Conservation (phyloP, 2,329 filamentous ascomycete genomes). For the Venturia aucupariae region DNA sequence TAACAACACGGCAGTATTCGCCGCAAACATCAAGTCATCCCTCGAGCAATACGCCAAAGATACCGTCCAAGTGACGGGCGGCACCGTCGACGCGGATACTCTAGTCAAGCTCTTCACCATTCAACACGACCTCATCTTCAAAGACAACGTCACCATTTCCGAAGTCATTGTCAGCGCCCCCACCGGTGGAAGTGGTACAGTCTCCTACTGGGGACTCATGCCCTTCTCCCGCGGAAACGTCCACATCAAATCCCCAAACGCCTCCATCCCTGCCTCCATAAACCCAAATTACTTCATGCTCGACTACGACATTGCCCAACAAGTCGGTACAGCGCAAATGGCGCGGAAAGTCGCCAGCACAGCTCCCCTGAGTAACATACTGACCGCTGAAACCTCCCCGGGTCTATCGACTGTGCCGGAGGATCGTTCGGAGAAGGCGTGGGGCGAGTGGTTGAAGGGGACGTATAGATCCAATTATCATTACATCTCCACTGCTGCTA, state of each 20-base stretch:
- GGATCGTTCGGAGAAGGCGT: neutral
- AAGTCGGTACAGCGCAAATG: neutral
- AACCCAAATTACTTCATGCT: slow-evolving; percentile 12
- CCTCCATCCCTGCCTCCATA: neutral
- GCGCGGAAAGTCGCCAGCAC: neutral
- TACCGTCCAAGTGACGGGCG: neutral
- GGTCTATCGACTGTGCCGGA: neutral
- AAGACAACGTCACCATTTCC: neutral
- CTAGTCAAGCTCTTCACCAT: neutral
- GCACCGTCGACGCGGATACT: neutral
- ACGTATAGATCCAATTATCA: slow-evolving; percentile 14
- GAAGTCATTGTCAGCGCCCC: slow-evolving; percentile 8
- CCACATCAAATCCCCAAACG: slow-evolving; percentile 20
- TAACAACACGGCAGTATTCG: neutral
- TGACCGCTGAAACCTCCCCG: neutral
- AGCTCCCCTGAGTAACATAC: neutral
- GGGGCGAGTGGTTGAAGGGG: neutral
- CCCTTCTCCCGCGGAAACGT: slow-evolving; percentile 27
- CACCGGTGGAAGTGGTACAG: neutral
- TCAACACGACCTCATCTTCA: slow-evolving; percentile 1
- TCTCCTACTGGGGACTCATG: slow-evolving; percentile 17
- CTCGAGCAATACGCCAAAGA: neutral
- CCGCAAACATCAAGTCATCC: neutral
- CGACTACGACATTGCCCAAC: neutral
- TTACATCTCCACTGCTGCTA: slow-evolving; percentile 21